Evolutionary conservation across 306 rosid genomes (phyloP), one percentile per base, ranked within the genome.

Genomic region (Carpinus viminea): DNA sequence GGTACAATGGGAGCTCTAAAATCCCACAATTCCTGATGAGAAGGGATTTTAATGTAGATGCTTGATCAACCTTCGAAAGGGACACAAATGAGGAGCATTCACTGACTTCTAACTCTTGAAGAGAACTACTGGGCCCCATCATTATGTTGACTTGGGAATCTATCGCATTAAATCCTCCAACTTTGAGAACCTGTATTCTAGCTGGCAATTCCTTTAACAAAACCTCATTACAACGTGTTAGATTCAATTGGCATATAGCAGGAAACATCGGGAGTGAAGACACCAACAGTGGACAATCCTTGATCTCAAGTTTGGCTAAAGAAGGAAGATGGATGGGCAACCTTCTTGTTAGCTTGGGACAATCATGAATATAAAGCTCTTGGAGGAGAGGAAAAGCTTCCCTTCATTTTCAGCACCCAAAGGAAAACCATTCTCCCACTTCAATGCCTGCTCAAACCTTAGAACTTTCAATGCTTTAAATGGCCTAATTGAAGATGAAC

Each of bases 381-480:
- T 48, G 28, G 20, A 72, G 82, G n/a, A 50, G 3, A 24, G 74
- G 41, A 36, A 76, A 79, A 34, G 53, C 46, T 36, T 41, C 59
- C 26, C 65, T 47, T 12, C 54, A 43, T 1, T 74, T 53, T 68
- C 57, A 38, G 38, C 43, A 3, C 28, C 28, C 57, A 16, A 34
- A 64, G 6, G n/a, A 0, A 64, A 64, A 7, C 81, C 81, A 78
- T 72, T 60, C 60, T 61, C 55, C 82, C 65, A 79, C 0, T 24
- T 70, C 17, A 2, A 12, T 73, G 72, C 60, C 3, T 36, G 4
- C 28, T 38, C 1, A 0, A 79, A 79, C 51, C 36, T 50, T 70
- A 79, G 61, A 56, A 20, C 20, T 51, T 72, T 52, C 1, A 79
- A 20, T 16, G 76, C 72, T 71, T 51, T n/a, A 61, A 51, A 79